Conservation (phyloP, 441 rosid genomes). For the Geranium incanum region DNA sequence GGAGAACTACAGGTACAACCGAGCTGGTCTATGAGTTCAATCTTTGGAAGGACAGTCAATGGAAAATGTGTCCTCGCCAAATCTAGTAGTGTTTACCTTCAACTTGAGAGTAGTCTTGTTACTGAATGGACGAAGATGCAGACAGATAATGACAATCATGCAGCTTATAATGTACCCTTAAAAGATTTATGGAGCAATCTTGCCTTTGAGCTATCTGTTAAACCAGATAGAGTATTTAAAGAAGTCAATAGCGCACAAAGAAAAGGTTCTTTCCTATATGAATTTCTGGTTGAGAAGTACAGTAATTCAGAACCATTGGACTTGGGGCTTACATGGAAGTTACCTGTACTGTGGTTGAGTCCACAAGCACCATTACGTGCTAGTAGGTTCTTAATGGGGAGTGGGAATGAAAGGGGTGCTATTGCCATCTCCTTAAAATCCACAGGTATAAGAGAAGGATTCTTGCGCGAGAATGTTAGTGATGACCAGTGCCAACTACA, state of each 20-base stretch:
- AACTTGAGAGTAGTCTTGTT: slow-evolving; percentile 48
- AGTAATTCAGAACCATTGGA: slow-evolving; percentile 56
- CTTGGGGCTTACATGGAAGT: slow-evolving; percentile 65
- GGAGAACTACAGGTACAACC: slow-evolving; percentile 44
- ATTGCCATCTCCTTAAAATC: slow-evolving; percentile 77
- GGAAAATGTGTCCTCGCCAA: slow-evolving; percentile 72
- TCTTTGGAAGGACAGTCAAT: slow-evolving; percentile 61
- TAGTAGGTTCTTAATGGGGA: slow-evolving; percentile 86
- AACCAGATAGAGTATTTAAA: slow-evolving; percentile 52
- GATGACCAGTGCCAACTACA: slow-evolving; percentile 39
- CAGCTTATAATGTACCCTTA: slow-evolving; percentile 21
- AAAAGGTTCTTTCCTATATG: slow-evolving; percentile 36
- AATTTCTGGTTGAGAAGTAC: slow-evolving; percentile 48
- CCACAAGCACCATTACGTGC: slow-evolving; percentile 66
- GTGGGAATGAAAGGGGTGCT: slow-evolving; percentile 94
- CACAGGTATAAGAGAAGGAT: slow-evolving; percentile 31
- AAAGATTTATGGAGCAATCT: slow-evolving; percentile 28
- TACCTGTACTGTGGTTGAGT: slow-evolving; percentile 61
- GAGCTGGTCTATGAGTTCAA: slow-evolving; percentile 74
- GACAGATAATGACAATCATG: slow-evolving; percentile 26
- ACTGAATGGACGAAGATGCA: slow-evolving; percentile 29
- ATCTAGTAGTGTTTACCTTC: slow-evolving; percentile 65
- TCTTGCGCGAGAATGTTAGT: slow-evolving; percentile 18
- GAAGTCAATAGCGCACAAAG: slow-evolving; percentile 35
- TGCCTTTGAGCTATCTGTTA: slow-evolving; percentile 48